These are phyloP conservation scores for Avena eriantha DNA, from an alignment of 176 grass and related monocot species.

Conservation along the genomic window DNA sequence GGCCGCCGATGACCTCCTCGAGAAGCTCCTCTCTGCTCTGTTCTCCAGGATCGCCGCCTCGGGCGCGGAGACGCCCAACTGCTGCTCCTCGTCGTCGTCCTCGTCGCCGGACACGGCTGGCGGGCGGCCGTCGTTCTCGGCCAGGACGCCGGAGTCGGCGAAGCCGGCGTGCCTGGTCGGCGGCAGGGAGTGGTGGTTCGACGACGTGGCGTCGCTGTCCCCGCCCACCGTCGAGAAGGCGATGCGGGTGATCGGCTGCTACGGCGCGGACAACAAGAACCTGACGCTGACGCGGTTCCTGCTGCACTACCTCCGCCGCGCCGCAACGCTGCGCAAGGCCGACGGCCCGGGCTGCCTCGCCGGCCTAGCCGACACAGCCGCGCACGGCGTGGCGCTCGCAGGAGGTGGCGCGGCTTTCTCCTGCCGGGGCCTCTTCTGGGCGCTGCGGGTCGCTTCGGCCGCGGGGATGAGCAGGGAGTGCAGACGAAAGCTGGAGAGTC, in stretches of 20 bases:
- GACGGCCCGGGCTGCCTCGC: not conserved
- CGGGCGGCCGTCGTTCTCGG: constrained; percentile 49
- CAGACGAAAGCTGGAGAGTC: constrained; percentile 73
- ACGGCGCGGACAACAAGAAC: constrained; percentile 88
- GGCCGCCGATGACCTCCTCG: constrained; percentile 51
- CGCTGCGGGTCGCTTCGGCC: constrained; percentile 62
- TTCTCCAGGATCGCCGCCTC: constrained; percentile 67
- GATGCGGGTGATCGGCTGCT: constrained; percentile 72
- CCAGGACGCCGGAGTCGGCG: constrained; percentile 71
- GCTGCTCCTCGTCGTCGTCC: constrained; percentile 66
- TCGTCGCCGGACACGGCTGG: constrained; percentile 66
- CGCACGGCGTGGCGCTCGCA: constrained; percentile 78
- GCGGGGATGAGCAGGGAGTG: constrained; percentile 80
- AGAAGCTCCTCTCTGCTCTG: constrained; percentile 66
- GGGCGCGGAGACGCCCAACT: constrained; percentile 43
- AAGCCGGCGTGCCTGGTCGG: constrained; percentile 53
- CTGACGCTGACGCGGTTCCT: constrained; percentile 81
- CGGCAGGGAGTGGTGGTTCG: constrained; percentile 88
- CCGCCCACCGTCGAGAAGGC: constrained; percentile 69
- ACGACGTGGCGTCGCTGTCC: constrained; percentile 69
- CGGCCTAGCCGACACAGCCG: constrained; percentile 82
- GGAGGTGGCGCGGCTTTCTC: constrained; percentile 67
- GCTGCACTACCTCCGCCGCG: constrained; percentile 76
- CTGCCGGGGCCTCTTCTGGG: constrained; percentile 86
- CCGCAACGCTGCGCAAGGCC: constrained; percentile 39